Base-by-base conservation (phyloP, 2,329 filamentous ascomycete genomes). In the Alternaria brassicicola region DNA sequence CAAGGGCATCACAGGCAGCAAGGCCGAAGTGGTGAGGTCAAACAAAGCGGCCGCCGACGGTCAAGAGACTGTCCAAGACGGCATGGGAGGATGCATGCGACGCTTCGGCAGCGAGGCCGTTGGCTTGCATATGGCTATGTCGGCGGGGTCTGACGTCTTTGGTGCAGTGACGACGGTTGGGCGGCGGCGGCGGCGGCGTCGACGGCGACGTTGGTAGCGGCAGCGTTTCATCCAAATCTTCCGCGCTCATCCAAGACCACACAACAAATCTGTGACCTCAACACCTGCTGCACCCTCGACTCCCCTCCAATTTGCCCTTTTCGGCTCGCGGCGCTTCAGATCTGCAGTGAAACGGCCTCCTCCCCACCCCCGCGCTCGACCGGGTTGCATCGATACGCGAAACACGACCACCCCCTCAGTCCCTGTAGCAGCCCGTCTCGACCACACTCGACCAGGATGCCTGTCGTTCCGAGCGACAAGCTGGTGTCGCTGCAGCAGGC, bases 401-500 rank as follows among this genome's bases (percentile, higher is more conserved):
- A 51, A 50, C 55, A 52, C 41, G 21, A 36, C 30, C 30, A 25
- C 25, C 25, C 25, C 43, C 47, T 26, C 30, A 49, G 23, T 26
- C 30, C 26, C 26, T 31, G n/a, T 46, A 31, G 30, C 51, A 36
- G 43, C 36, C 31, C 53, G 43, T 28, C 45, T n/a, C 23, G 30
- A 51, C 23, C 46, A 39, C 49, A 21, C 33, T 19, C 46, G 30
- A 13, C 47, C 55, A 57, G 30, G 15, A 99, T 99, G 95, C 94
- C 95, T 65, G 89, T 97, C 66, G 92, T 99, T 67, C 90, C 87
- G 64, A 88, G 93, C 64, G 92, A 97, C 68, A 93, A 96, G 83
- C 87, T 99, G 74, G 90, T 95, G 68, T 87, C 88, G 78, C 88
- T 99, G 69, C 95, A 99, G 83, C 87, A 88, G 77, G 90, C 93